A percentile compares a stretch with the other conserved stretches of the same genome.
These are phyloP conservation scores for Ganoderma multipileum DNA, from an alignment of 1,284 basidiomycete genomes.

Conservation along the genomic window DNA sequence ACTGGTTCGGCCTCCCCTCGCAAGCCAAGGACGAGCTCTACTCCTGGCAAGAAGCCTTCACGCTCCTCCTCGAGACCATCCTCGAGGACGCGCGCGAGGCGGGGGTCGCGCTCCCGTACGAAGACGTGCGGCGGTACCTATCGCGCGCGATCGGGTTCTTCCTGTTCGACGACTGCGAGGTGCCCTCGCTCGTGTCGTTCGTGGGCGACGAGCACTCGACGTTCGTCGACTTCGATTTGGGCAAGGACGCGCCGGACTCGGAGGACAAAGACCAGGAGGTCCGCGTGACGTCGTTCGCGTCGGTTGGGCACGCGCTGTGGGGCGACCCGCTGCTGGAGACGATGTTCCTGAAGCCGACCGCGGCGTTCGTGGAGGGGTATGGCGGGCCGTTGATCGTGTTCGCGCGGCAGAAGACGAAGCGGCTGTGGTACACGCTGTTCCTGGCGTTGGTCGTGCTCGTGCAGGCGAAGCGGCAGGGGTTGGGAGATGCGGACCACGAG, in stretches of 20 bases:
- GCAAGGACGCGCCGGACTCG: conserved; percentile 14
- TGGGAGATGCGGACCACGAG: conserved; percentile 34
- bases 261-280: conserved; percentile 34
- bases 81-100: conserved; percentile 43
- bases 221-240: conserved; percentile 44
- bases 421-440: conserved; percentile 77
- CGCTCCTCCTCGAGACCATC: conserved; percentile 59
- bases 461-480: conserved; percentile 36
- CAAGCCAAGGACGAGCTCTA: conserved; percentile 51
- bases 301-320: conserved; percentile 66
- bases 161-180: conserved; percentile 75
- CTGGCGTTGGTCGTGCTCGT: conserved; percentile 59
- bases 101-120: conserved; percentile 44
- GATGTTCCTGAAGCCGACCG: conserved; percentile 58
- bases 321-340: conserved; percentile 76
- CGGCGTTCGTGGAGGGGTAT: conserved; percentile 67
- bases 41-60: conserved; percentile 79
- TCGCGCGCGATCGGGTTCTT: conserved; percentile 75
- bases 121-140: conserved; percentile 56
- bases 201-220: conserved; percentile 63
- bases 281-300: conserved; percentile 41
- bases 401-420: conserved; percentile 67
- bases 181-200: conserved; percentile 68
- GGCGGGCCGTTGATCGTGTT: conserved; percentile 57
- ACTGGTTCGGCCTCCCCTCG: conserved; percentile 69